Percentiles rank a stretch among this genome's conserved stretches.
These are phyloP conservation scores for Aspergillus ustus DNA, from an alignment of 2,329 filamentous ascomycete genomes.

Conservation along the genomic window DNA sequence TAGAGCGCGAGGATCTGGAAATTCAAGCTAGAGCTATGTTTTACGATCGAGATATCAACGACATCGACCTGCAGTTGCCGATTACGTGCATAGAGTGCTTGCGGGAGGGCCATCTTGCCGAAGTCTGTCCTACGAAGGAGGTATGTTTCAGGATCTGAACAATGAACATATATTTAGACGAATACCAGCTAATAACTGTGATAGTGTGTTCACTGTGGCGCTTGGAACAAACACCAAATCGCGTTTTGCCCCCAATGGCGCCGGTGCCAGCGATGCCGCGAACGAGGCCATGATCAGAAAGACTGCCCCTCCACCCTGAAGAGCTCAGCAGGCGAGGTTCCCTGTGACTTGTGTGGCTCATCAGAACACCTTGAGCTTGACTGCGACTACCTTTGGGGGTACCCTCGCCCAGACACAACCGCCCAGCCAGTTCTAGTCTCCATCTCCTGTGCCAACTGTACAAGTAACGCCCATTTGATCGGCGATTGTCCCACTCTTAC, in stretches of 20 bases:
- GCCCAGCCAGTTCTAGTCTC: constrained; percentile 43
- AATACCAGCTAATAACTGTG: constrained; percentile 4
- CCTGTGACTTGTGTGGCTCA: constrained; percentile 66
- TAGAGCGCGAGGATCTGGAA: constrained; percentile 45
- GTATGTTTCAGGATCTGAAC: constrained; percentile 29
- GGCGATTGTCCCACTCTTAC: constrained; percentile 48
- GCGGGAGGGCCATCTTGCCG: constrained; percentile 47
- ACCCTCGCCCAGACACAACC: constrained; percentile 33
- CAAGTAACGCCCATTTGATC: constrained; percentile 48
- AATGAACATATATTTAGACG: not conserved
- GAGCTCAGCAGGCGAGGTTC: constrained; percentile 56
- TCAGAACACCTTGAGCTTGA: constrained; percentile 61
- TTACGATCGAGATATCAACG: constrained; percentile 42
- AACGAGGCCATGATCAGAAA: constrained; percentile 61
- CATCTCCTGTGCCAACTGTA: constrained; percentile 50
- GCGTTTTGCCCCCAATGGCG: constrained; percentile 46
- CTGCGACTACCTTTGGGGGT: constrained; percentile 65
- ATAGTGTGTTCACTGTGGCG: constrained; percentile 49
- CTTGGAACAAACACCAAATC: constrained; percentile 46
- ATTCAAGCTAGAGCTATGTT: constrained; percentile 45
- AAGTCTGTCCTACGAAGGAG: constrained; percentile 50
- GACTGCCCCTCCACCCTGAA: constrained; percentile 64
- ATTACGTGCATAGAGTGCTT: constrained; percentile 50
- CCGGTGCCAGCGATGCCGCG: constrained; percentile 61
- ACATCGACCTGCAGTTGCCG: constrained; percentile 47